Conservation (phyloP, 768 basidiomycete genomes). For the Calocera cornea region DNA sequence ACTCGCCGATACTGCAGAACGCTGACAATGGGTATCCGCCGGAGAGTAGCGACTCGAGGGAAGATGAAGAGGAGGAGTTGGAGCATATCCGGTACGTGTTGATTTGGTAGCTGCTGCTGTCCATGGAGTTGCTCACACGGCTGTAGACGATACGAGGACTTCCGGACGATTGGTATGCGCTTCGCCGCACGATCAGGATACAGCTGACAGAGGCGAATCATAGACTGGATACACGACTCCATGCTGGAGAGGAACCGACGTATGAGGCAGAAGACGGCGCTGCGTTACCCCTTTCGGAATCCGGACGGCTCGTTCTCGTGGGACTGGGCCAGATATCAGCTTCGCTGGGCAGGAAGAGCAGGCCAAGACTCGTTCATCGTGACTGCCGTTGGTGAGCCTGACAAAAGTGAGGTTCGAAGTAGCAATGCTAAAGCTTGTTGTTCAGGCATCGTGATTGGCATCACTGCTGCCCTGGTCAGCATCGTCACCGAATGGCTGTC, state of each 20-base stretch:
- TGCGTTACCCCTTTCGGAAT: slow-evolving; percentile 32
- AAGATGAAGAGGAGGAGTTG: slow-evolving; percentile 42
- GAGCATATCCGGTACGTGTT: slow-evolving; percentile 46
- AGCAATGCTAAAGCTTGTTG: no score
- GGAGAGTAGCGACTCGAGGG: neutral
- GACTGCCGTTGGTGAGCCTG: slow-evolving; percentile 76
- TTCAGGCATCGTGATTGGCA: slow-evolving; percentile 78
- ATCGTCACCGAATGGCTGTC: slow-evolving; percentile 96
- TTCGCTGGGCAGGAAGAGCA: slow-evolving; percentile 45
- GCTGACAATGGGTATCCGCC: neutral
- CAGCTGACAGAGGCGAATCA: slow-evolving; percentile 10
- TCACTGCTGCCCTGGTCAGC: slow-evolving; percentile 89
- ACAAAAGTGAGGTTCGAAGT: no score
- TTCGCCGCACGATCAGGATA: slow-evolving; percentile 7
- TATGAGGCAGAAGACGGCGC: slow-evolving; percentile 42
- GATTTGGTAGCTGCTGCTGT: neutral
- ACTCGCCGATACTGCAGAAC: neutral
- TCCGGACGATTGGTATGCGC: slow-evolving; percentile 74
- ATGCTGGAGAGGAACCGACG: slow-evolving; percentile 75
- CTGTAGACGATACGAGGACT: slow-evolving; percentile 81
- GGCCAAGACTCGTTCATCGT: slow-evolving; percentile 91
- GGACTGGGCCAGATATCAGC: slow-evolving; percentile 47
- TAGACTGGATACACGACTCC: slow-evolving; percentile 97
- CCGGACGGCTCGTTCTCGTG: slow-evolving; percentile 39
- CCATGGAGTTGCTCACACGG: slow-evolving; percentile 14